Base-by-base conservation (phyloP, 2,329 filamentous ascomycete genomes). In the Epichloe amarillans region DNA sequence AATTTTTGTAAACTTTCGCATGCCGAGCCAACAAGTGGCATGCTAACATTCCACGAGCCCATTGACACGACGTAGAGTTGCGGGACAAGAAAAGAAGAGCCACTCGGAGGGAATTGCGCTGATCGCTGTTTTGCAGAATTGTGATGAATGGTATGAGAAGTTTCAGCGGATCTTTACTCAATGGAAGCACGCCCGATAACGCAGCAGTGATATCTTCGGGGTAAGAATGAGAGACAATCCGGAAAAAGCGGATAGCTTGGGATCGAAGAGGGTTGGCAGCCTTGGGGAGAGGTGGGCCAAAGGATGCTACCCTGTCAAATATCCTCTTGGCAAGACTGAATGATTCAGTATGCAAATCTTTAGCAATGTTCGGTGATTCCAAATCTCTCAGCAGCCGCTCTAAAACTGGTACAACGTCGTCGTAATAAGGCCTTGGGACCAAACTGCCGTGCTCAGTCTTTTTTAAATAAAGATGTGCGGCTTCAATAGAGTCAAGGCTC, bases 211-310 rank as follows among this genome's bases (percentile, higher is more conserved):
- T 53, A 1, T 53, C 56, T 3, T 47, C 52, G 19, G 62, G 49
- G 41, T 55, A 51, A 11, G 53, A 52, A 19, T 50, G 46, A 15
- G 56, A 47, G 6, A 56, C 49, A 11, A 57, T 51, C 37, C 55
- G 56, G 38, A 67, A 57, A 45, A 69, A 45, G 26, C 56, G 48
- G 40, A 60, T 50, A 14, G 58, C 58, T 47, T 55, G 52, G 40
- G 54, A 54, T 47, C 56, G 51, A 19, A 59, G 26, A 8, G 33
- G 17, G 15, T 42, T 48, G 23, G 50, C 47, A 17, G 51, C 33
- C 35, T 52, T 45, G 3, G 54, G 50, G 11, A 52, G 56, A 39
- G 56, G 26, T 3, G 30, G 44, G 11, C 56, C 52, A 36, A 55
- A 50, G 15, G 44, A 52, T 10, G 54, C 51, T 37, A 64, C 21